Evolutionary conservation across 2,329 filamentous ascomycete species (phyloP), one percentile per base, ranked within the genome.

Genomic region (Aspergillus piperis): DNA sequence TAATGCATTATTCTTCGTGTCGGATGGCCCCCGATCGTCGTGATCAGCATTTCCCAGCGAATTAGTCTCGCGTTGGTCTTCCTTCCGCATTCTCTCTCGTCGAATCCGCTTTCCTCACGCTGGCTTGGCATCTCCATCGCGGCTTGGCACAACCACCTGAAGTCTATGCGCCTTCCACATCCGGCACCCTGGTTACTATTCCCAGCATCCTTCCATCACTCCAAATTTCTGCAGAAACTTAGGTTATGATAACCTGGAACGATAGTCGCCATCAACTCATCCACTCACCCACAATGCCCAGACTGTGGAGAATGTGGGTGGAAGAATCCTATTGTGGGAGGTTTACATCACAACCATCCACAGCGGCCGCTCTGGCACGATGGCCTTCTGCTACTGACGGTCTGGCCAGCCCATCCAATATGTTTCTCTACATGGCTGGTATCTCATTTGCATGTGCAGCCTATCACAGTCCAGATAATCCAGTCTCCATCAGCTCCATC

Each of bases 221-320:
- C 41, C 41, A 11, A 36, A 5, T 13, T 1, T 44, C 41, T 44
- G 10, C 41, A 19, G 19, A 21, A 15, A 13, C 3, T 2, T 2
- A 11, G 41, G 5, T 36, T 19, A 19, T 19, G 41, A 44, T 44
- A 21, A 23, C 15, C 15, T 8, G 15, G 23, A 49, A 5, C 8
- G 47, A 50, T 50, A 50, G n/a, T 17, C 11, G 5, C n/a, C 13
- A 19, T 30, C 25, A 3, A 44, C 11, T 21, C 8, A 13, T 44
- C 41, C 41, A 32, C 47, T 49, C 50, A 21, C 50, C 50, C 50
- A 53, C 50, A 53, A 21, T 53, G 17, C 21, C 50, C 50, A 53
- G 17, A 15, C 17, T 53, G 17, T 39, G 32, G 50, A 11, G 17
- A 53, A 1, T 21, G 50, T 53, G 50, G 50, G 50, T 32, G 30